These are phyloP conservation scores for Diplocarpon mali DNA, from an alignment of 2,329 filamentous ascomycete species.

Conservation along the genomic window DNA sequence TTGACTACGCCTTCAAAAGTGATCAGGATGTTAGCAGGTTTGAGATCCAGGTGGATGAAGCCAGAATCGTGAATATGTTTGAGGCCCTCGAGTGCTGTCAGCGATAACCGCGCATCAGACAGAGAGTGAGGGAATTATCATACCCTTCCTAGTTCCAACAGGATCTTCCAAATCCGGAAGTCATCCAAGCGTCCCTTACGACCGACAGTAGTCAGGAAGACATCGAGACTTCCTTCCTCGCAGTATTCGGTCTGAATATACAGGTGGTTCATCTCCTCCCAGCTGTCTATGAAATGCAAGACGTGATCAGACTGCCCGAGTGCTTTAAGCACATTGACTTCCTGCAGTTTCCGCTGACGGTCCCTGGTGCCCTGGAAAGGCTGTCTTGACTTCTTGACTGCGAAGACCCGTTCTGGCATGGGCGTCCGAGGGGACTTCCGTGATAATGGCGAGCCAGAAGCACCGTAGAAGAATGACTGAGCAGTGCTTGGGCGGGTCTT, in stretches of 20 bases:
- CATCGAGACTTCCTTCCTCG: conserved; percentile 82
- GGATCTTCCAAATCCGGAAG: conserved; percentile 96
- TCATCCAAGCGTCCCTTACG: conserved; percentile 82
- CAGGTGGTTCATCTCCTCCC: conserved; percentile 75
- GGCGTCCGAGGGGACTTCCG: conserved; percentile 42
- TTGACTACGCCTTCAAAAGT: conserved; percentile 73
- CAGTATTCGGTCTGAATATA: conserved; percentile 98
- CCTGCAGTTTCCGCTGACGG: conserved; percentile 71
- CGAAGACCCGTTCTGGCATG: conserved; percentile 56
- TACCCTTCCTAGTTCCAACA: conserved; percentile 77
- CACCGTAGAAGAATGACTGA: conserved; percentile 31
- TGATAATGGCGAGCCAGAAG: conserved; percentile 36
- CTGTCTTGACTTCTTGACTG: conserved; percentile 86
- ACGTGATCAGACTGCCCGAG: conserved; percentile 75
- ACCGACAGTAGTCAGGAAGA: conserved; percentile 74
- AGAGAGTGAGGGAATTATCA: conserved; percentile 32
- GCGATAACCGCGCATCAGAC: conserved; percentile 2
- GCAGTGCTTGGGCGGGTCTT: conserved; percentile 29
- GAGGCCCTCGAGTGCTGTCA: conserved; percentile 51
- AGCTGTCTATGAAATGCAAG: conserved; percentile 71
- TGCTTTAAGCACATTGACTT: conserved; percentile 70
- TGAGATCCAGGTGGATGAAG: conserved; percentile 77
- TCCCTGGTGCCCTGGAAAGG: conserved; percentile 69
- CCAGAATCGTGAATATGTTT: conserved; percentile 82
- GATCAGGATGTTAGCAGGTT: conserved; percentile 76